Conservation (phyloP, 2,329 filamentous ascomycete species). For the Aspergillus viridinutans region DNA sequence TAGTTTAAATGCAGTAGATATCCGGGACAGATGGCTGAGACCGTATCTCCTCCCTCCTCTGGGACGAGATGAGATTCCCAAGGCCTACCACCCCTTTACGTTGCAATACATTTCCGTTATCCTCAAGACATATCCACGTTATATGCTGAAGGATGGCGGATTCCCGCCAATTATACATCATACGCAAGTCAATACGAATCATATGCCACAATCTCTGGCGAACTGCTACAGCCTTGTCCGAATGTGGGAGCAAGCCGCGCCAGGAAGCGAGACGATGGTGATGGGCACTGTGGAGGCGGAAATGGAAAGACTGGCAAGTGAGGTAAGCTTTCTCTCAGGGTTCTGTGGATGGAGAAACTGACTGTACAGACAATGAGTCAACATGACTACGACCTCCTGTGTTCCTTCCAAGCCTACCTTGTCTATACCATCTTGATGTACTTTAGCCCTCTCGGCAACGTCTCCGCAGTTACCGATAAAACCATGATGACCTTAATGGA, state of each 20-base stretch:
- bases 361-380: background rate
- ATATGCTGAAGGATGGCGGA: slow-evolving; percentile 13
- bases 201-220: slow-evolving; percentile 14
- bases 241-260: slow-evolving; percentile 21
- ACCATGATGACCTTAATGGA: slow-evolving; percentile 51
- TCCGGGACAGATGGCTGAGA: slow-evolving; percentile 26
- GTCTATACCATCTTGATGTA: slow-evolving; percentile 51
- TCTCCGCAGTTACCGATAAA: slow-evolving; percentile 34
- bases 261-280: slow-evolving; percentile 25
- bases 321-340: slow-evolving; percentile 7
- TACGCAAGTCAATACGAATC: slow-evolving; percentile 9
- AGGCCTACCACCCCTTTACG: slow-evolving; percentile 18
- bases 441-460: slow-evolving; percentile 32
- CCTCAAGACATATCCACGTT: slow-evolving; percentile 21
- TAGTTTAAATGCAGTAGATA: slow-evolving; percentile 18
- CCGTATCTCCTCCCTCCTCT: slow-evolving; percentile 18
- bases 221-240: slow-evolving; percentile 27
- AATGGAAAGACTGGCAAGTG: slow-evolving; percentile 19
- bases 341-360: background rate
- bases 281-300: slow-evolving; percentile 17
- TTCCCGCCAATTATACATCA: slow-evolving; percentile 25
- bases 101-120: slow-evolving; percentile 22
- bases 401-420: slow-evolving; percentile 51
- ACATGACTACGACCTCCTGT: slow-evolving; percentile 33
- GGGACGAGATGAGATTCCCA: slow-evolving; percentile 16